Evolutionary conservation across 352 stramenopile genomes (phyloP).

Genomic region (Phytophthora podocarpi): DNA sequence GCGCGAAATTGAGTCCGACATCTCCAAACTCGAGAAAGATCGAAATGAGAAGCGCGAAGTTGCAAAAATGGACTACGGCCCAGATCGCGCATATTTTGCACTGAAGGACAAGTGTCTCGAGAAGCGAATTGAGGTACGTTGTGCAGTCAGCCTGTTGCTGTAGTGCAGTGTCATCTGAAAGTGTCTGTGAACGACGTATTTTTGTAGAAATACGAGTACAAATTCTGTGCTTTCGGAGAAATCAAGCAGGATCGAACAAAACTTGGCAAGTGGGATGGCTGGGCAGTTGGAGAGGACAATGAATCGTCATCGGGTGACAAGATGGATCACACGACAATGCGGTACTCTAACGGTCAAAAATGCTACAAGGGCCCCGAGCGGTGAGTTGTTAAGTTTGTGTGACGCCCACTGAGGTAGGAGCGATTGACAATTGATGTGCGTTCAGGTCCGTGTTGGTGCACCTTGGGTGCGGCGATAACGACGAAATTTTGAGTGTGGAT

Average conservation of each 20-base stretch:
- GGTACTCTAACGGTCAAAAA: slow-evolving; percentile 79
- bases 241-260: slow-evolving; percentile 81
- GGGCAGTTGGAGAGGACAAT: slow-evolving; percentile 22
- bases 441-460: slow-evolving; percentile 65
- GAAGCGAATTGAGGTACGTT: slow-evolving; percentile 74
- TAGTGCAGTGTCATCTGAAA: not conserved
- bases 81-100: slow-evolving; percentile 70
- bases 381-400: slow-evolving; percentile 23
- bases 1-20: slow-evolving; percentile 68
- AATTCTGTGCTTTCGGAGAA: slow-evolving; percentile 84
- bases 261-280: slow-evolving; percentile 80
- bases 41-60: slow-evolving; percentile 46
- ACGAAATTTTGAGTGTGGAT: slow-evolving; percentile 89
- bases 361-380: slow-evolving; percentile 93
- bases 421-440: no score
- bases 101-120: slow-evolving; percentile 82
- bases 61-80: slow-evolving; percentile 65
- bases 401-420: not conserved
- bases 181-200: not conserved
- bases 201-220: slow-evolving; percentile 87
- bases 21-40: slow-evolving; percentile 58
- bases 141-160: not conserved
- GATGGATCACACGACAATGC: slow-evolving; percentile 62
- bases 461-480: slow-evolving; percentile 80
- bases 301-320: not conserved